Evolutionary conservation across 257 asterid genomes (phyloP), one percentile per base, ranked within the genome.

Genomic region (Cynanchum wilfordii): DNA sequence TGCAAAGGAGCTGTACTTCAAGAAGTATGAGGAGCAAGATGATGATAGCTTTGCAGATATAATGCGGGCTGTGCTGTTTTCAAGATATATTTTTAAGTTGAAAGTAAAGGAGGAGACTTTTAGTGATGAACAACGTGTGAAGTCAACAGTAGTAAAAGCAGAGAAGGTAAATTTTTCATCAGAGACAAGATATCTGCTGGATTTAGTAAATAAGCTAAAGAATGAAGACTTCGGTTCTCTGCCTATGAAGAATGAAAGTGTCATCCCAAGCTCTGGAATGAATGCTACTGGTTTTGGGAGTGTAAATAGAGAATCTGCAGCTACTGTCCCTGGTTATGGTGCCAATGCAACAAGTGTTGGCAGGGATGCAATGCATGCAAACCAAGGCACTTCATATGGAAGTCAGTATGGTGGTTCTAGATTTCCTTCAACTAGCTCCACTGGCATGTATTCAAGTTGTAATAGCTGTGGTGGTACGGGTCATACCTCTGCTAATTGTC

Each of bases 51-150:
- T 88, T 57, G 65, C 85, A 22, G 96, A 91, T 51, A 67, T 86
- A 24, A 69, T 94, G 51, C 82, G 89, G 0, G 73, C 49, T 75
- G 86, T 84, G 54, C 85, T 86, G 38, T 88, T 88, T 20, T 81
- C 83, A 20, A 82, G 82, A 69, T 94, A 78, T 74, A 4, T 78
- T 5, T 91, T 94, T 78, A 94, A 91, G 75, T 60, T 94, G 86
- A 94, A 88, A 80, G 96, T 94, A 79, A 92, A 94, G 85, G 97
- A 88, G 82, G 97, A 91, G 85, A 82, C 70, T 3, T 94, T 82
- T 72, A 85, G 90, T 1, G 99, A 94, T 20, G 98, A 94, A 64
- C 88, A 83, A 79, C 89, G 93, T 19, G 97, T 94, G 4, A 94
- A 94, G 80, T 91, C 96, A 13, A 94, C 95, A 4, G 84, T 87